Conservation (phyloP, 2,329 filamentous ascomycete species). For the Arthrinium phaeospermum region DNA sequence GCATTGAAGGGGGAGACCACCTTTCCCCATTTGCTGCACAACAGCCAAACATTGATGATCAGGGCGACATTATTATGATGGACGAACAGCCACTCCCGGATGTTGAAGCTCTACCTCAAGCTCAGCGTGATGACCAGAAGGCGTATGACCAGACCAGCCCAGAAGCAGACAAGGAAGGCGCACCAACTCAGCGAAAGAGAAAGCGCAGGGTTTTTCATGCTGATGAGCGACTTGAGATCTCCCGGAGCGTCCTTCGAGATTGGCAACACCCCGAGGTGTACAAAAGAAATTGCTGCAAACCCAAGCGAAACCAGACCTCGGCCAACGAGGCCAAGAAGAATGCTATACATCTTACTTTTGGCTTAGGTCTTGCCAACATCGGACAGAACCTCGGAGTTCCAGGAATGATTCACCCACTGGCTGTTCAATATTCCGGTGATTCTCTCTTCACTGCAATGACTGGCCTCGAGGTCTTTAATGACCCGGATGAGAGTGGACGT, state of each 20-base stretch:
- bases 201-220: slow-evolving; percentile 30
- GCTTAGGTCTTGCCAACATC: slow-evolving; percentile 44
- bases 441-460: slow-evolving; percentile 46
- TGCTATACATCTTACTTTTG: slow-evolving; percentile 47
- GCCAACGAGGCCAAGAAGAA: slow-evolving; percentile 48
- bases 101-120: slow-evolving; percentile 39
- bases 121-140: slow-evolving; percentile 31
- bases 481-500: slow-evolving; percentile 26
- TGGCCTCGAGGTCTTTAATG: slow-evolving; percentile 38
- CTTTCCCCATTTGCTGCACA: not conserved
- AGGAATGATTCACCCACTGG: slow-evolving; percentile 49
- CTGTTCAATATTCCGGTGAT: slow-evolving; percentile 52
- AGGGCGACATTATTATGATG: slow-evolving; percentile 44
- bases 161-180: not conserved
- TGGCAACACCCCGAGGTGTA: slow-evolving; percentile 49
- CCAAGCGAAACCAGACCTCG: slow-evolving; percentile 37
- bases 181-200: slow-evolving; percentile 30
- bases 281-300: slow-evolving; percentile 52
- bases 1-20: slow-evolving; percentile 26
- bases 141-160: slow-evolving; percentile 3
- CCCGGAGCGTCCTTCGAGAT: slow-evolving; percentile 42
- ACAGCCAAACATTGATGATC: slow-evolving; percentile 32
- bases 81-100: slow-evolving; percentile 46
- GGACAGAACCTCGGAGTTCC: slow-evolving; percentile 39
- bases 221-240: slow-evolving; percentile 43